Evolutionary conservation across 2,329 filamentous ascomycete genomes (phyloP), one percentile per base, ranked within the genome.

Genomic region (Bipolaris zeicola): DNA sequence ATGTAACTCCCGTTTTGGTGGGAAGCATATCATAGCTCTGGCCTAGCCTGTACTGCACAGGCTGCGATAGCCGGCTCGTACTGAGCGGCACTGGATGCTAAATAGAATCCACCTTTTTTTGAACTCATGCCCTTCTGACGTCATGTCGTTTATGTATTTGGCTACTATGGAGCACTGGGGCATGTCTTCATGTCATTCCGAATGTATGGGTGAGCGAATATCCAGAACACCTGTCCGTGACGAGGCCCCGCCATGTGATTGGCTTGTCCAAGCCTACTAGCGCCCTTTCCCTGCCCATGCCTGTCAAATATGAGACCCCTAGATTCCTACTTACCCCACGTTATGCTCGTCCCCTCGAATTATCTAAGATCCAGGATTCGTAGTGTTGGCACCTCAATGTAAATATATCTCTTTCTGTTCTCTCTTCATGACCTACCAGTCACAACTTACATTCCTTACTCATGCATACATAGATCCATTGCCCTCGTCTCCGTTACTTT

Each of bases 381-480:
- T 39, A 48, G 57, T 26, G 11, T 61, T 20, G 55, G 46, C 10
- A 55, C 58, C 14, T 48, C 55, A 3, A 6, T 61, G 62, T 58
- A 56, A 46, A 46, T 36, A 1, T 7, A 2, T n/a, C n/a, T 20
- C 5, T 14, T 43, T 6, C n/a, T 43, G 5, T 16, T 11, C 10
- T n/a, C 10, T 14, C 11, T 7, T 26, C 10, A 13, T 6, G 5
- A 4, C 3, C 22, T 22, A 1, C 3, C 26, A 28, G 26, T 26
- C 26, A 28, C 26, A 3, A 28, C 26, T 28, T 43, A 7, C 26
- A 2, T 26, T 8, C 8, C 33, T 26, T 20, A 18, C 41, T 38
- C 16, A 52, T 24, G 14, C n/a, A 11, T 39, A 31, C 7, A 2
- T 22, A 67, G 66, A 42, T 60, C 62, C 8, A 53, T 68, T 8